Evolutionary conservation across 2,329 filamentous ascomycete genomes (phyloP).

Genomic region (Cladosporium sp.): DNA sequence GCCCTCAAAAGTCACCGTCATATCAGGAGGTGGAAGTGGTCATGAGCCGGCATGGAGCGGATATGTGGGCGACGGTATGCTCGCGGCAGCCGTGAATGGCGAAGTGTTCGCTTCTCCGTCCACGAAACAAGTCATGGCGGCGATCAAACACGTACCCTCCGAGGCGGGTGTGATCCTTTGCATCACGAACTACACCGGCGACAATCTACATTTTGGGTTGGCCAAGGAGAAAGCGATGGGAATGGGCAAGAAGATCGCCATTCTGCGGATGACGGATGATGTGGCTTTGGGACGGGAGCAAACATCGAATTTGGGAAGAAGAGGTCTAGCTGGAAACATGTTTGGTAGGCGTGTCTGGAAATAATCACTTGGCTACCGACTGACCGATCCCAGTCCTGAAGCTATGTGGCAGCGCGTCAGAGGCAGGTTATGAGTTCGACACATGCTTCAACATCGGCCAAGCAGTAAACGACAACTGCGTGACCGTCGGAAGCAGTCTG

Average conservation of each 20-base stretch:
- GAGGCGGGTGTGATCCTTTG: constrained; percentile 50
- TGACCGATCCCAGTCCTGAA: constrained; percentile 44
- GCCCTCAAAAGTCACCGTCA: constrained; percentile 46
- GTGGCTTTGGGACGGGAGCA: constrained; percentile 50
- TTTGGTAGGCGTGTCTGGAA: constrained; percentile 11
- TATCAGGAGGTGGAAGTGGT: constrained; percentile 50
- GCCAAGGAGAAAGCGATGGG: constrained; percentile 50
- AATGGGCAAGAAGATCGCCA: constrained; percentile 47
- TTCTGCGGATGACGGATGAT: constrained; percentile 52
- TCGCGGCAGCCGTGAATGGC: constrained; percentile 50
- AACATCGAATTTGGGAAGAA: constrained; percentile 50
- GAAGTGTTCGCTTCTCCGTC: constrained; percentile 52
- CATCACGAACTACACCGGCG: constrained; percentile 53
- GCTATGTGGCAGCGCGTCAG: constrained; percentile 48
- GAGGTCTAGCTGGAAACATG: constrained; percentile 54
- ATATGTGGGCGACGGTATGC: constrained; percentile 52
- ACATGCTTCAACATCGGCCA: constrained; percentile 47
- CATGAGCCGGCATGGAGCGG: constrained; percentile 53
- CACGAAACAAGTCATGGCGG: constrained; percentile 53
- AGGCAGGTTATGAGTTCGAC: constrained; percentile 47
- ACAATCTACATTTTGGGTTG: constrained; percentile 52
- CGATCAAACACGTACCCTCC: constrained; percentile 47
- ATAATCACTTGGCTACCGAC: constrained; percentile 19
- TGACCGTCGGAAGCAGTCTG: constrained; percentile 53
- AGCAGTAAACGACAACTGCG: constrained; percentile 46